Evolutionary conservation across 139 green algal species (phyloP).

Genomic region (Desmodesmus armatus): DNA sequence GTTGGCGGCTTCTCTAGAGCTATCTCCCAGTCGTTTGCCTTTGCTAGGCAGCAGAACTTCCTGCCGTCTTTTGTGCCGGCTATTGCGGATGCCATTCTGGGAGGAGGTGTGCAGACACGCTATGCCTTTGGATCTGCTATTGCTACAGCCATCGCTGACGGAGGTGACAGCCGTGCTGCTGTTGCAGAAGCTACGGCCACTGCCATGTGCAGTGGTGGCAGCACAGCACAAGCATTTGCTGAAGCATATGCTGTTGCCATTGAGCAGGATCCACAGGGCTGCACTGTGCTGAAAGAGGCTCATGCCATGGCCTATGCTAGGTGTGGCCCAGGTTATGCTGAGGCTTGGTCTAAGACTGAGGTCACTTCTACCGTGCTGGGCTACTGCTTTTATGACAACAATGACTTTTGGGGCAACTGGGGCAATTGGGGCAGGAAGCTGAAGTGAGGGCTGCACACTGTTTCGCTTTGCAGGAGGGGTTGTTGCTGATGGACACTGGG

Average conservation of each 20-base stretch:
- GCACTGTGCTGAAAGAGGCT: conserved; percentile 43
- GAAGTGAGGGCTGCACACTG: too few species aligned
- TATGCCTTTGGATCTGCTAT: conserved; percentile 35
- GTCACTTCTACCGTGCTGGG: conserved; percentile 37
- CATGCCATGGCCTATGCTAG: conserved; percentile 23
- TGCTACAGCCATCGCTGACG: conserved; percentile 22
- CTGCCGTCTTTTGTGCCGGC: conserved; percentile 15
- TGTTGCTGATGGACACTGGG: too few species aligned
- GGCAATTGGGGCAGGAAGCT: too few species aligned
- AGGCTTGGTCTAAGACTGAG: conserved; percentile 2
- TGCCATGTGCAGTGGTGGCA: conserved; percentile 34
- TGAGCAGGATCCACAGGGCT: conserved; percentile 15
- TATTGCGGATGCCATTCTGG: conserved; percentile 25
- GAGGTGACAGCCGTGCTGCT: conserved; percentile 30
- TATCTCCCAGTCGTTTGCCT: conserved; percentile 2
- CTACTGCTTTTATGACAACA: too few species aligned
- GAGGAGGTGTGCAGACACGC: conserved; percentile 8
- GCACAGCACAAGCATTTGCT: conserved; percentile 19
- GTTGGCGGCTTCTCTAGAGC: neutral
- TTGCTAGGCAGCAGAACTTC: neutral
- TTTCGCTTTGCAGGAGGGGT: too few species aligned
- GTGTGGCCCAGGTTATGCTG: conserved; percentile 16
- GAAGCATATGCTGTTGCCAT: conserved; percentile 32
- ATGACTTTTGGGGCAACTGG: too few species aligned
- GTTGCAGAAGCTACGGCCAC: conserved; percentile 48